phyloP scores from a whole-genome alignment of 768 basidiomycete species.

The Gelatoporia subvermispora region DNA sequence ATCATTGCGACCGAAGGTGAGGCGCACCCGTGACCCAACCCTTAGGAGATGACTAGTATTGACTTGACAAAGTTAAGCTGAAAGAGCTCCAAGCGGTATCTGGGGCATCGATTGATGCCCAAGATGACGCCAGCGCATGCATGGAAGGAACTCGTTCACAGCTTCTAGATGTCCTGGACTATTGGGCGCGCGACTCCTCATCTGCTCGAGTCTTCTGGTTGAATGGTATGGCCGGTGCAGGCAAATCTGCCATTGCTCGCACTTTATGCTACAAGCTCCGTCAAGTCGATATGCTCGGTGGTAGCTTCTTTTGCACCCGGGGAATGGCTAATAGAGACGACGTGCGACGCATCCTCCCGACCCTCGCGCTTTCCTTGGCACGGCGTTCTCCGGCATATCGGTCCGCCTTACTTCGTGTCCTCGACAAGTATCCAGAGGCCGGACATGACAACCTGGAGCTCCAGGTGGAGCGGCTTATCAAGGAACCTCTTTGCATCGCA shows the following conservation, averaged over 20 bases:
- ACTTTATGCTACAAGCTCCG: neutral
- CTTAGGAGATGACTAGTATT: too few relatives aligned
- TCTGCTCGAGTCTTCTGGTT: constrained; percentile 17
- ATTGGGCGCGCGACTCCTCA: constrained; percentile 30
- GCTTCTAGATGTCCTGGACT: constrained; percentile 1
- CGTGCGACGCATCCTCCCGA: constrained; percentile 2
- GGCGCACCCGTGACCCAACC: too few relatives aligned
- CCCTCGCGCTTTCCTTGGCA: neutral
- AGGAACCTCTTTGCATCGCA: neutral
- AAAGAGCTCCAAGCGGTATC: too few relatives aligned
- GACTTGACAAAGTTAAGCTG: too few relatives aligned
- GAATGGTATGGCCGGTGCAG: constrained; percentile 10
- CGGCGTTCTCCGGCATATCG: too few relatives aligned
- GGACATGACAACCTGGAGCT: neutral
- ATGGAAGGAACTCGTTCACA: constrained; percentile 6
- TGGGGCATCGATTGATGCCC: too few relatives aligned
- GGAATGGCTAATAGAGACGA: too few relatives aligned
- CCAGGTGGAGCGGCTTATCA: constrained; percentile 1
- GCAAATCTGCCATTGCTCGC: constrained; percentile 7
- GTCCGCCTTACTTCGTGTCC: too few relatives aligned
- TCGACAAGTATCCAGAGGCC: too few relatives aligned
- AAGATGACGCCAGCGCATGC: neutral
- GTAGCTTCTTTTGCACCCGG: constrained; percentile 6
- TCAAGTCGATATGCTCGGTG: neutral
- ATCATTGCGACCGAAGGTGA: too few relatives aligned